These are phyloP conservation scores for Nemania diffusa DNA, from an alignment of 2,329 filamentous ascomycete species.

Conservation along the genomic window DNA sequence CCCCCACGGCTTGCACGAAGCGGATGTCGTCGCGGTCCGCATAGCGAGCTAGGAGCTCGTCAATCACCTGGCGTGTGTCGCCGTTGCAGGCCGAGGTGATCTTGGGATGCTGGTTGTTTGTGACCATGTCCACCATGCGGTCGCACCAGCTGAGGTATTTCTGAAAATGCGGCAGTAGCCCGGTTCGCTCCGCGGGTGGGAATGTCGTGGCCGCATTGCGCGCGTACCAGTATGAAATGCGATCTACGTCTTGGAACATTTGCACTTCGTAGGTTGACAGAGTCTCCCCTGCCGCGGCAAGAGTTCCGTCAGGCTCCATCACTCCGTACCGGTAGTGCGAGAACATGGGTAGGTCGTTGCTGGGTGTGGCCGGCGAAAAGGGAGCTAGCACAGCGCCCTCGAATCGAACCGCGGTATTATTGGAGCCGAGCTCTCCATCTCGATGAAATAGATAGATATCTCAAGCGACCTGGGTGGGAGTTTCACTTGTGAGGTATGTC, in stretches of 20 bases:
- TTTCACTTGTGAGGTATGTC: not conserved
- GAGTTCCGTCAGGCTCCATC: constrained; percentile 1
- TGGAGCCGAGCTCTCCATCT: not conserved
- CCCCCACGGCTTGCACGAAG: constrained; percentile 46
- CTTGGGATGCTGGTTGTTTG: not conserved
- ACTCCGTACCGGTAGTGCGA: constrained; percentile 7
- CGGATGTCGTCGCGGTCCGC: constrained; percentile 41
- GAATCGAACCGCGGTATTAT: constrained; percentile 9
- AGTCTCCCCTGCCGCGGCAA: constrained; percentile 5
- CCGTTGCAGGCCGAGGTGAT: not conserved
- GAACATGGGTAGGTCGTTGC: constrained; percentile 15
- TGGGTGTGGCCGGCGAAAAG: constrained; percentile 7
- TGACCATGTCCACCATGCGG: constrained; percentile 10
- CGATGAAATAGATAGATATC: constrained; percentile 11
- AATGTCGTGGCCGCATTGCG: constrained; percentile 4
- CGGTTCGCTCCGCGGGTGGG: not conserved
- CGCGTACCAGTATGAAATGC: constrained; percentile 21
- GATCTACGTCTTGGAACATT: constrained; percentile 5
- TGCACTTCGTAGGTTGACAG: not conserved
- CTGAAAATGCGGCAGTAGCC: constrained; percentile 9
- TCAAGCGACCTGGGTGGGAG: not conserved
- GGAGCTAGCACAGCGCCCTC: constrained; percentile 14
- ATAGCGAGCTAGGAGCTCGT: not conserved
- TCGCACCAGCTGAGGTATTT: constrained; percentile 11
- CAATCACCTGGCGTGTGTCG: not conserved